A percentile compares a stretch with the other conserved stretches of the same genome.
Evolutionary conservation across 345 rosid genomes (phyloP).

Genomic region (Luvunga scandens): DNA sequence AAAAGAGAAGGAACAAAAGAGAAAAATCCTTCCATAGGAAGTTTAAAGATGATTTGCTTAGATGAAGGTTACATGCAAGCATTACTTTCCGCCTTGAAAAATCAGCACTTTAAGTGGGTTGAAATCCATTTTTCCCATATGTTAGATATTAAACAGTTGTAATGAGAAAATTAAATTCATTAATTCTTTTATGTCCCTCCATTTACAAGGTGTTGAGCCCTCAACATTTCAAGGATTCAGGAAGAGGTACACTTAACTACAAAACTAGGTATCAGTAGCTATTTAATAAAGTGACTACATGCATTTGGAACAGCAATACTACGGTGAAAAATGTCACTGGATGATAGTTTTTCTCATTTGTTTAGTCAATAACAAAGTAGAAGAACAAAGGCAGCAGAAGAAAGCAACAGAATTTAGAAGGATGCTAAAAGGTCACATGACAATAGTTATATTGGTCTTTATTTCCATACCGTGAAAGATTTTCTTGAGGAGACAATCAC

Average conservation of each 20-base stretch:
- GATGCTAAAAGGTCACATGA: background rate
- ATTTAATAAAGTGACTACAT: background rate
- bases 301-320: background rate
- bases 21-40: background rate
- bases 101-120: background rate
- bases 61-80: background rate
- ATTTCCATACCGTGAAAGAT: slow-evolving; percentile 42
- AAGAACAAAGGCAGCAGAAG: background rate
- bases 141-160: background rate
- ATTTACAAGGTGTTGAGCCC: background rate
- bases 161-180: background rate
- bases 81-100: background rate
- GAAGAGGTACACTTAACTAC: background rate
- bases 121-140: background rate
- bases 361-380: background rate
- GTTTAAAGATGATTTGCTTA: background rate
- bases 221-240: background rate
- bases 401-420: background rate
- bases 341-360: background rate
- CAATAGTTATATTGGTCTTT: slow-evolving; percentile 3
- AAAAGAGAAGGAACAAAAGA: background rate
- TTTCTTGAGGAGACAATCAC: slow-evolving; percentile 35
- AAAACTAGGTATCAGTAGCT: background rate
- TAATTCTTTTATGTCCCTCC: background rate
- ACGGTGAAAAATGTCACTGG: background rate